These are phyloP conservation scores for Arthroderma sp. DNA, from an alignment of 2,329 filamentous ascomycete species.

Conservation along the genomic window DNA sequence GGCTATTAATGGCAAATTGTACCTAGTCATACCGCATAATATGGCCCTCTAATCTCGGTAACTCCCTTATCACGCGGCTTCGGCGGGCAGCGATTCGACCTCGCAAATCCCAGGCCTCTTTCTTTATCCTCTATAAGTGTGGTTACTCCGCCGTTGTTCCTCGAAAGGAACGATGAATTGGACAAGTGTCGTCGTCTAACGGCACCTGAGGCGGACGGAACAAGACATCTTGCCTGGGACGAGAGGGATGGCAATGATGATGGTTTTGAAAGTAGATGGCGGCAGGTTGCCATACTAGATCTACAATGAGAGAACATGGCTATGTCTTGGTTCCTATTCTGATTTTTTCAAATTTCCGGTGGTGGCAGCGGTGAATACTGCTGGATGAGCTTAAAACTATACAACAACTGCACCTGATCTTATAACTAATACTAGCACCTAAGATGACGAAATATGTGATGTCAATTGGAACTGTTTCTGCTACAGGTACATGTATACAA, in stretches of 20 bases:
- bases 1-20: neutral
- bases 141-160: conserved; percentile 8
- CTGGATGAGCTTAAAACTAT: no score
- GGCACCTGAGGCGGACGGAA: neutral
- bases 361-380: no score
- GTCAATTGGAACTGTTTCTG: no score
- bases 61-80: conserved; percentile 40
- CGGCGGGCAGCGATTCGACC: conserved; percentile 35
- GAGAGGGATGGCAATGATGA: neutral
- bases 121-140: conserved; percentile 37
- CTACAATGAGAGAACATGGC: neutral
- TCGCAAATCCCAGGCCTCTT: conserved; percentile 38
- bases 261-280: neutral
- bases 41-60: conserved; percentile 44
- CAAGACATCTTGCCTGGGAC: neutral
- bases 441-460: no score
- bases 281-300: neutral
- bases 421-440: no score
- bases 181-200: neutral
- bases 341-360: neutral
- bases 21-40: conserved; percentile 33
- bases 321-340: neutral
- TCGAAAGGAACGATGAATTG: neutral
- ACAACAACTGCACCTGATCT: no score
- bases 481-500: no score